Conservation (phyloP, 208 protist genomes). For the Wallacemonas sp. region DNA sequence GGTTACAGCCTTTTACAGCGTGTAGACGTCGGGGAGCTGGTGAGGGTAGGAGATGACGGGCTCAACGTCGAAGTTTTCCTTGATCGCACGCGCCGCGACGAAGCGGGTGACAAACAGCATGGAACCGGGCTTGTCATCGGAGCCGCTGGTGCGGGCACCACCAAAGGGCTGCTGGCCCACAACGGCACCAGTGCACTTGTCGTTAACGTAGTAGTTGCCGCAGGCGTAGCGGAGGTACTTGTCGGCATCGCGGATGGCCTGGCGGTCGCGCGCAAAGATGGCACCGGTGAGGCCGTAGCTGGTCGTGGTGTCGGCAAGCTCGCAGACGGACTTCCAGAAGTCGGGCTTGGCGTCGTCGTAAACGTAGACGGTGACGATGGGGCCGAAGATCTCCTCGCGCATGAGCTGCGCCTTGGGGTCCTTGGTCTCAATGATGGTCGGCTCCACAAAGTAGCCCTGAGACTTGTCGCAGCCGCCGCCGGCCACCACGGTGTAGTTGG, state of each 20-base stretch:
- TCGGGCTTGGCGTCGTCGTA: slow-evolving; percentile 92
- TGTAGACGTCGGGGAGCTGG: slow-evolving; percentile 81
- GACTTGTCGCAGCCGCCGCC: slow-evolving; percentile 78
- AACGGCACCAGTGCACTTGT: slow-evolving; percentile 97
- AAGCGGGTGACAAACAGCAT: slow-evolving; percentile 91
- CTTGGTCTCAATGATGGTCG: slow-evolving; percentile 94
- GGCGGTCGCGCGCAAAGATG: slow-evolving; percentile 91
- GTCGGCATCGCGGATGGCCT: slow-evolving; percentile 64
- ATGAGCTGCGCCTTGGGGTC: slow-evolving; percentile 90
- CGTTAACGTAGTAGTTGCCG: slow-evolving; percentile 99
- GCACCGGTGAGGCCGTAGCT: slow-evolving; percentile 94
- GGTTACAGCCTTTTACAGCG: slow-evolving; percentile 25
- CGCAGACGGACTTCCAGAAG: slow-evolving; percentile 86
- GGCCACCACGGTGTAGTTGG: slow-evolving; percentile 70
- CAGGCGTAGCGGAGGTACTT: slow-evolving; percentile 77
- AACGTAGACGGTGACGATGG: slow-evolving; percentile 95
- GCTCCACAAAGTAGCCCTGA: slow-evolving; percentile 95
- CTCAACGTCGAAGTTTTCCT: slow-evolving; percentile 94
- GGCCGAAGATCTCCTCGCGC: slow-evolving; percentile 98
- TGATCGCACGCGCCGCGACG: slow-evolving; percentile 93
- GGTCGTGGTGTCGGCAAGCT: slow-evolving; percentile 87
- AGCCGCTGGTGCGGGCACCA: slow-evolving; percentile 90
- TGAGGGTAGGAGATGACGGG: slow-evolving; percentile 92
- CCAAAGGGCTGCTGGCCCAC: slow-evolving; percentile 99
- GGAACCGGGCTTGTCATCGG: slow-evolving; percentile 97